These are phyloP conservation scores for Geosmithia flava DNA, from an alignment of 2,329 filamentous ascomycete species.

Conservation along the genomic window DNA sequence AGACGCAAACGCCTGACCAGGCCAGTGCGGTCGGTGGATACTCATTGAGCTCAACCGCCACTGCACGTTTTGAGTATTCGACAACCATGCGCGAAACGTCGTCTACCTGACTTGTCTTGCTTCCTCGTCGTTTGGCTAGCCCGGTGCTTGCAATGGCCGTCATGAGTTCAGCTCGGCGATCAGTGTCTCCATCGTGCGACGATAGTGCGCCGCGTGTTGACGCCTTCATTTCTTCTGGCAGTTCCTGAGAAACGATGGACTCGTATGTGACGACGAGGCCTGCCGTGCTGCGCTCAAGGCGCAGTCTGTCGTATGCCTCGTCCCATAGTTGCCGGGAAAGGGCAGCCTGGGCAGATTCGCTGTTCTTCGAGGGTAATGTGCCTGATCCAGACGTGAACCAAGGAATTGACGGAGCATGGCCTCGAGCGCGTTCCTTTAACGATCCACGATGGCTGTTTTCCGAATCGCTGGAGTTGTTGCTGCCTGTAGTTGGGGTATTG, in stretches of 20 bases:
- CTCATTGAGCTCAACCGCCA: slow-evolving; percentile 11
- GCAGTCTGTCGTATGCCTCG: slow-evolving; percentile 18
- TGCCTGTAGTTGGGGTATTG: not conserved
- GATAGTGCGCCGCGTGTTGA: slow-evolving; percentile 12
- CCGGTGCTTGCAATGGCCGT: slow-evolving; percentile 15
- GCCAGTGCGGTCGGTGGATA: slow-evolving; percentile 17
- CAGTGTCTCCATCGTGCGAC: slow-evolving; percentile 7
- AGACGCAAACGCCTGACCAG: slow-evolving; percentile 21
- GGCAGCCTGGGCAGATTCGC: slow-evolving; percentile 5
- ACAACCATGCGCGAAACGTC: slow-evolving; percentile 14
- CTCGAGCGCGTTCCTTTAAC: not conserved
- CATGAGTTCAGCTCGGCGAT: slow-evolving; percentile 15
- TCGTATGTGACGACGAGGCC: slow-evolving; percentile 22
- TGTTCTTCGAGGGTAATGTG: slow-evolving; percentile 1
- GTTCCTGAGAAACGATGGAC: slow-evolving; percentile 19
- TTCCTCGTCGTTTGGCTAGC: slow-evolving; percentile 14
- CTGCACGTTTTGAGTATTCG: slow-evolving; percentile 11
- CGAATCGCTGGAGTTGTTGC: not conserved
- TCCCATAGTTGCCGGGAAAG: slow-evolving; percentile 19
- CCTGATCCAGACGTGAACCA: not conserved
- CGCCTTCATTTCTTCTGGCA: slow-evolving; percentile 17
- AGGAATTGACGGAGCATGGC: not conserved
- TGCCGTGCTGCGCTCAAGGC: slow-evolving; percentile 13
- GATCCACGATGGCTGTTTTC: not conserved
- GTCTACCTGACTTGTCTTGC: slow-evolving; percentile 13